Percentiles rank a stretch among this genome's conserved stretches.
Conservation (phyloP, 495 filamentous ascomycete genomes). For the Neurospora sp. region DNA sequence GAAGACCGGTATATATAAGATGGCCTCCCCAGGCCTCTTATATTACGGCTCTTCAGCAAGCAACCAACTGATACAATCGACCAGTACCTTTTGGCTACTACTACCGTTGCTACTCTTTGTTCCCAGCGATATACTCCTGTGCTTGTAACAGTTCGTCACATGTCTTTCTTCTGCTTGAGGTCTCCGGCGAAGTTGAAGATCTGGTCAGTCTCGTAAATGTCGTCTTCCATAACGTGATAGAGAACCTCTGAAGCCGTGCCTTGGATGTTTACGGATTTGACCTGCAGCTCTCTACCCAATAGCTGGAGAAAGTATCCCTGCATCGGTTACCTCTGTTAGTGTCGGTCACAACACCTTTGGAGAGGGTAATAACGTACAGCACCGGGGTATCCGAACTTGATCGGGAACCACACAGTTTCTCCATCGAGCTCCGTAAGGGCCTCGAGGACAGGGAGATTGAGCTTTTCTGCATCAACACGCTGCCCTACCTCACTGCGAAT, state of each 20-base stretch:
- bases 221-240: not conserved
- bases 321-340: not conserved
- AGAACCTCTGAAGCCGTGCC: not conserved
- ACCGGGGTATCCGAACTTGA: not conserved
- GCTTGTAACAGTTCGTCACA: too few relatives aligned
- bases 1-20: too few relatives aligned
- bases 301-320: constrained; percentile 1
- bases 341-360: not conserved
- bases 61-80: too few relatives aligned
- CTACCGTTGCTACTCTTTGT: too few relatives aligned
- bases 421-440: not conserved
- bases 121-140: too few relatives aligned
- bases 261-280: not conserved
- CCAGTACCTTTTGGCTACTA: too few relatives aligned
- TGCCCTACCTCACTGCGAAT: not conserved
- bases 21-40: too few relatives aligned
- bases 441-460: not conserved
- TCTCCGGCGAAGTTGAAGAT: not conserved
- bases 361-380: not conserved
- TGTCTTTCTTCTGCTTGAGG: not conserved
- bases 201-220: not conserved
- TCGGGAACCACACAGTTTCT: not conserved
- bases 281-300: not conserved
- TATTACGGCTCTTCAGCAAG: too few relatives aligned
- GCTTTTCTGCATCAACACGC: not conserved